Evolutionary conservation across 2,329 filamentous ascomycete genomes (phyloP).

Genomic region (Geosmithia morbida): DNA sequence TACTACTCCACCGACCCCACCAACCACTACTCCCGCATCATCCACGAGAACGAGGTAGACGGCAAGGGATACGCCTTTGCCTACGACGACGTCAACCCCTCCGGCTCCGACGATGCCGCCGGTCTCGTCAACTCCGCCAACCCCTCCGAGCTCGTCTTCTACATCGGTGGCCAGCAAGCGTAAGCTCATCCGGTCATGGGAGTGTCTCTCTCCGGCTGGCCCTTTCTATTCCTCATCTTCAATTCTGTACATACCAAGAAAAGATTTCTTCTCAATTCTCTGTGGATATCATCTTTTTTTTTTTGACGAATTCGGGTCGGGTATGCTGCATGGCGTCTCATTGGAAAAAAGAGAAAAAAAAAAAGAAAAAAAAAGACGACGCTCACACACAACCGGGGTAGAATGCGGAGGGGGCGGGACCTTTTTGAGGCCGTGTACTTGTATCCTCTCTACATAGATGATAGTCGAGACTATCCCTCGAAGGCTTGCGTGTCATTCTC

Average conservation of each 20-base stretch:
- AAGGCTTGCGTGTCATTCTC: background rate
- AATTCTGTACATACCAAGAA: background rate
- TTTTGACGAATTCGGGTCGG: background rate
- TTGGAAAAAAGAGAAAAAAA: too few relatives aligned
- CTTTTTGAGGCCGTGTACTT: background rate
- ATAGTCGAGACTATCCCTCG: background rate
- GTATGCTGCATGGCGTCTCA: background rate
- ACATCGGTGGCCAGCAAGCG: conserved; percentile 7
- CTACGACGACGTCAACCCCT: conserved; percentile 52
- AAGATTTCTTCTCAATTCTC: background rate
- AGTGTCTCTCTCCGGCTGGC: too few relatives aligned
- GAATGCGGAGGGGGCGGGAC: background rate
- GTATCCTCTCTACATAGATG: background rate
- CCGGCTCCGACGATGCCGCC: conserved; percentile 36
- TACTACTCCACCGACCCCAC: conserved; percentile 32
- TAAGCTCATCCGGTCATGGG: background rate
- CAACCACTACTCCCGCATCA: conserved; percentile 43
- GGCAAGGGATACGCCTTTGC: conserved; percentile 50
- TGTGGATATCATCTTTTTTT: background rate
- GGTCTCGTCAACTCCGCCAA: conserved; percentile 13
- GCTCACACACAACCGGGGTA: background rate
- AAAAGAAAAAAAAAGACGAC: background rate
- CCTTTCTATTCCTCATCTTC: background rate
- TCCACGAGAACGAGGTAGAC: conserved; percentile 46
- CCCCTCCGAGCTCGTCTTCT: conserved; percentile 13